Conservation (phyloP, 192 early-diverging fungal species). For the Gigaspora rosea region DNA sequence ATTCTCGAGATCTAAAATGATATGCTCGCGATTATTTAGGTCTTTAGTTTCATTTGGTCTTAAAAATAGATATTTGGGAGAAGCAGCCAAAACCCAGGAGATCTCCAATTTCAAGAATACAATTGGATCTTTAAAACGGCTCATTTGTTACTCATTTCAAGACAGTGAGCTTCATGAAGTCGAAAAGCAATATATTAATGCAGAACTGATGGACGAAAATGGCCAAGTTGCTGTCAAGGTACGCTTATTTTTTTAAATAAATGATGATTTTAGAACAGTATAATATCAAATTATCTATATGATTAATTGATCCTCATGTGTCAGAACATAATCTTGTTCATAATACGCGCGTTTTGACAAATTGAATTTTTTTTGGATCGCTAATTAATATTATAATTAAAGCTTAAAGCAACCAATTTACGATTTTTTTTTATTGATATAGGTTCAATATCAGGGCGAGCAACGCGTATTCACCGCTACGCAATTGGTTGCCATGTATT, state of each 20-base stretch:
- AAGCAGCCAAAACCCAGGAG: slow-evolving; percentile 93
- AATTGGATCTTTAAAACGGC: slow-evolving; percentile 84
- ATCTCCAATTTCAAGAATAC: slow-evolving; percentile 98
- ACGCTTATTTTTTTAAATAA: slow-evolving; percentile 3
- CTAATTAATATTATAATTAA: not conserved
- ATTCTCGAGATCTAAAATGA: not conserved
- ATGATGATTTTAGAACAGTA: not conserved
- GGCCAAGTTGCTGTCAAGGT: slow-evolving; percentile 85
- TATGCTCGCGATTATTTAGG: slow-evolving; percentile 38
- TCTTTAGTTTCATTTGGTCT: slow-evolving; percentile 91
- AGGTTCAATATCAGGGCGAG: slow-evolving; percentile 83
- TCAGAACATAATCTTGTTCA: too few species aligned
- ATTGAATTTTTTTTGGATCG: too few species aligned
- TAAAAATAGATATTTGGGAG: slow-evolving; percentile 95
- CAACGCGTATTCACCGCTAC: slow-evolving; percentile 78
- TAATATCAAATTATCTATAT: not conserved
- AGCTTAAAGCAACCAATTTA: not conserved
- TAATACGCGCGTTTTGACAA: too few species aligned
- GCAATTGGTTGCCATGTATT: slow-evolving; percentile 93
- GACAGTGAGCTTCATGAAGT: slow-evolving; percentile 83
- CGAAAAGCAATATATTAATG: slow-evolving; percentile 84
- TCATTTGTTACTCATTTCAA: slow-evolving; percentile 81
- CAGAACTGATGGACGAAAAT: slow-evolving; percentile 74
- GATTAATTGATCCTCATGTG: not conserved
- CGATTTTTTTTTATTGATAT: slow-evolving; percentile 24